These are phyloP conservation scores for Pleurotus tuoliensis DNA, from an alignment of 768 basidiomycete genomes.

Conservation along the genomic window DNA sequence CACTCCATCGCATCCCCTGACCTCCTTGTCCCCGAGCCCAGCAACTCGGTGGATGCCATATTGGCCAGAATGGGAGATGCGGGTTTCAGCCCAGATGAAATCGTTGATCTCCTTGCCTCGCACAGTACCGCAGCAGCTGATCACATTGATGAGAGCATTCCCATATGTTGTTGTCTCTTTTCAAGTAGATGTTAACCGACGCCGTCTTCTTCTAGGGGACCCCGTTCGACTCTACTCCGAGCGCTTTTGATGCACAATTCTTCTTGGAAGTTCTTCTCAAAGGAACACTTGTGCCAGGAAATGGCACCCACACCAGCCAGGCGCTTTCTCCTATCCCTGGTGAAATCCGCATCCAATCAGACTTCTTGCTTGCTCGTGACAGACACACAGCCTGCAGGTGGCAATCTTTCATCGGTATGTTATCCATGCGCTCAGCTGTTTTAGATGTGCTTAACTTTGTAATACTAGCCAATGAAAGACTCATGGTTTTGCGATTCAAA, in stretches of 20 bases:
- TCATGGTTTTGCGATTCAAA: slow-evolving; percentile 21
- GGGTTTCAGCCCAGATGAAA: slow-evolving; percentile 12
- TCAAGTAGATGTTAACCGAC: slow-evolving; percentile 4
- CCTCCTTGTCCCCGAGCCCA: background rate
- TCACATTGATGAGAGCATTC: slow-evolving; percentile 17
- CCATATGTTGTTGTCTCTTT: slow-evolving; percentile 9
- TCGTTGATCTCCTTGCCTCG: slow-evolving; percentile 11
- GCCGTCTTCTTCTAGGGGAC: slow-evolving; percentile 13
- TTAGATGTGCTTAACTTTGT: background rate
- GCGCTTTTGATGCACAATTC: slow-evolving; percentile 27
- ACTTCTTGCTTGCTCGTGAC: slow-evolving; percentile 22
- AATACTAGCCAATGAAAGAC: slow-evolving; percentile 16
- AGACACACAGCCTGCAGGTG: slow-evolving; percentile 35
- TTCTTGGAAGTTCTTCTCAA: slow-evolving; percentile 24
- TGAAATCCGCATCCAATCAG: slow-evolving; percentile 28
- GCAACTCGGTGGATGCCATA: slow-evolving; percentile 10
- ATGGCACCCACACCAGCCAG: slow-evolving; percentile 19
- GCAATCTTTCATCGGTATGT: slow-evolving; percentile 31
- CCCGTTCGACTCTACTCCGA: slow-evolving; percentile 28
- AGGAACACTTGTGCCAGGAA: slow-evolving; percentile 23
- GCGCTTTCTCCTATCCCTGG: slow-evolving; percentile 19
- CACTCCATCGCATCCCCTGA: background rate
- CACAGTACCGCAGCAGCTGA: slow-evolving; percentile 14
- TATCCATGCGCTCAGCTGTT: background rate
- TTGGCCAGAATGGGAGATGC: slow-evolving; percentile 13